Evolutionary conservation across 768 basidiomycete genomes (phyloP).

Genomic region (Tremella mesenterica): DNA sequence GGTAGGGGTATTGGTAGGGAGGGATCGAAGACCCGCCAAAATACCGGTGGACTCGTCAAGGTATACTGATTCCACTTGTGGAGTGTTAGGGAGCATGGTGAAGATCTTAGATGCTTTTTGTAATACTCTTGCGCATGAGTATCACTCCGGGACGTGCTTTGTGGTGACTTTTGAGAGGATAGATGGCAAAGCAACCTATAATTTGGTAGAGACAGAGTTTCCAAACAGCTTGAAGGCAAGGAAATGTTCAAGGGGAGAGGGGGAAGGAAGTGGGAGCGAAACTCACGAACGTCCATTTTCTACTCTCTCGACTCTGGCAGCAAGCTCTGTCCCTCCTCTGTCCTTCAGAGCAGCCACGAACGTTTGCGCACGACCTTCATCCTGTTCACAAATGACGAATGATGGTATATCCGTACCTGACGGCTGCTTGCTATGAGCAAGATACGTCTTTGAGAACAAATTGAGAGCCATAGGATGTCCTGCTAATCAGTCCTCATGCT

Average conservation of each 20-base stretch:
- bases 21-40: constrained; percentile 54
- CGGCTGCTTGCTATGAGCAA: constrained; percentile 5
- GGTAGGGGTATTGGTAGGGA: constrained; percentile 35
- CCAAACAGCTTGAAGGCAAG: background rate
- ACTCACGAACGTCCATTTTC: constrained; percentile 29
- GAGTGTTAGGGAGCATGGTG: constrained; percentile 88
- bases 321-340: constrained; percentile 19
- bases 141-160: background rate
- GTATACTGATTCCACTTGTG: constrained; percentile 75
- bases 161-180: background rate
- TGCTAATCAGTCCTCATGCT: constrained; percentile 21
- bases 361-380: constrained; percentile 15
- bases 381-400: constrained; percentile 33
- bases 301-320: constrained; percentile 16
- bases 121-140: constrained; percentile 24
- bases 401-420: background rate
- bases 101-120: constrained; percentile 52
- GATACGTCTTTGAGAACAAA: constrained; percentile 35
- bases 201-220: too few species aligned
- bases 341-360: constrained; percentile 24
- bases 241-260: background rate
- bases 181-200: background rate
- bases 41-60: constrained; percentile 52
- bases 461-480: constrained; percentile 40
- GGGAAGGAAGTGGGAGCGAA: background rate